Evolutionary conservation across 805 yeast genomes (phyloP).

Genomic region (Priceomyces haplophilus): DNA sequence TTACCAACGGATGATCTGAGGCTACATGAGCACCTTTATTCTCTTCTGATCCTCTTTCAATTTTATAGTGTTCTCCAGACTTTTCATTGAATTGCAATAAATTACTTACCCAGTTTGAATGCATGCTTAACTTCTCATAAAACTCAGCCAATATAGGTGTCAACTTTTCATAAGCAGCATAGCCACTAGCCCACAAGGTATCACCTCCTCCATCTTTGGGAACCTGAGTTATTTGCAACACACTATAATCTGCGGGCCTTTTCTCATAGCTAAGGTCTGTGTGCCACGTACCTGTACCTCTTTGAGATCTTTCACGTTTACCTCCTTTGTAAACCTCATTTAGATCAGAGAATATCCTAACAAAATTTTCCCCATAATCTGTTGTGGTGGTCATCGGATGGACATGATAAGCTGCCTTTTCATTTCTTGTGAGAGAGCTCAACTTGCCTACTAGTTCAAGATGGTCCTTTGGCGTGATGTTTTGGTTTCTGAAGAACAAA

Average conservation of each 20-base stretch:
- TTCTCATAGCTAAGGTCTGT: slow-evolving; percentile 55
- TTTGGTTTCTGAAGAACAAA: slow-evolving; percentile 7
- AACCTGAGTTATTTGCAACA: slow-evolving; percentile 49
- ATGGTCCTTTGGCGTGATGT: slow-evolving; percentile 6
- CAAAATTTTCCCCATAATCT: slow-evolving; percentile 5
- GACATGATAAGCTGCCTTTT: slow-evolving; percentile 6
- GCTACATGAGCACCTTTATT: slow-evolving; percentile 15
- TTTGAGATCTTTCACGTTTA: background rate
- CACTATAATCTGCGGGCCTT: slow-evolving; percentile 56
- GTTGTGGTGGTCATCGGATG: slow-evolving; percentile 9
- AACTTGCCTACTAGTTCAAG: slow-evolving; percentile 5
- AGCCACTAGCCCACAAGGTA: slow-evolving; percentile 52
- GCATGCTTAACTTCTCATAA: slow-evolving; percentile 8
- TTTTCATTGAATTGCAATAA: slow-evolving; percentile 27
- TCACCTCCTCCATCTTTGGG: slow-evolving; percentile 52
- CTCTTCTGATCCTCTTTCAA: slow-evolving; percentile 20
- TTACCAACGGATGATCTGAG: slow-evolving; percentile 25
- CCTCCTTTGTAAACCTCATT: slow-evolving; percentile 1
- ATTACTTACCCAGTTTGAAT: slow-evolving; percentile 16
- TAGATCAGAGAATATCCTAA: slow-evolving; percentile 6
- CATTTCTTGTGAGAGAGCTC: slow-evolving; percentile 6
- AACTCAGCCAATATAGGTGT: slow-evolving; percentile 38
- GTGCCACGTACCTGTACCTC: slow-evolving; percentile 37
- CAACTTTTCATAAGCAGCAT: slow-evolving; percentile 51
- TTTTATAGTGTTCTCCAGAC: slow-evolving; percentile 24